Conservation (phyloP, 2,329 filamentous ascomycete species). For the Xylaria polymorpha region DNA sequence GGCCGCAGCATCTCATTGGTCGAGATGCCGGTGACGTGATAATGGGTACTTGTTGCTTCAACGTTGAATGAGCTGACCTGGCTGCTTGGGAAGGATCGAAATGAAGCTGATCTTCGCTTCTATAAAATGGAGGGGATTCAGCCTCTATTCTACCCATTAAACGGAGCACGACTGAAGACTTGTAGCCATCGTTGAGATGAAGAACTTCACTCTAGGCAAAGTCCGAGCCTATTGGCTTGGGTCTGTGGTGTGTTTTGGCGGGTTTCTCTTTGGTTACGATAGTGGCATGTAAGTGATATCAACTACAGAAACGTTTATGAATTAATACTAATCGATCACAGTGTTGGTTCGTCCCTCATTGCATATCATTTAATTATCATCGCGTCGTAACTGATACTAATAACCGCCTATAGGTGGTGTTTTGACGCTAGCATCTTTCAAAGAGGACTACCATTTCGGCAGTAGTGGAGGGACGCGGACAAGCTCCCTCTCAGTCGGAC, state of each 20-base stretch:
- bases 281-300: slow-evolving; percentile 52
- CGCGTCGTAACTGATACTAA: slow-evolving; percentile 21
- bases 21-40: slow-evolving; percentile 33
- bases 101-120: slow-evolving; percentile 19
- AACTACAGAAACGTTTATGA: neutral
- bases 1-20: slow-evolving; percentile 18
- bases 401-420: slow-evolving; percentile 46
- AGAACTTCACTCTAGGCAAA: slow-evolving; percentile 50
- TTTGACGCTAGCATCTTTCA: slow-evolving; percentile 48
- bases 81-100: slow-evolving; percentile 16
- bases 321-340: slow-evolving; percentile 36
- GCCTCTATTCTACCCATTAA: slow-evolving; percentile 33
- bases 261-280: slow-evolving; percentile 60
- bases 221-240: slow-evolving; percentile 64
- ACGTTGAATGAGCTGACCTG: slow-evolving; percentile 10
- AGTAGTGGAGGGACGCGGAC: slow-evolving; percentile 43
- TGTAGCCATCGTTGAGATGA: slow-evolving; percentile 39
- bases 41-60: slow-evolving; percentile 24
- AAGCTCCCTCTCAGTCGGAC: slow-evolving; percentile 49
- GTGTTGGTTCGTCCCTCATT: slow-evolving; percentile 43
- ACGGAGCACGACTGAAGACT: slow-evolving; percentile 23
- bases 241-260: slow-evolving; percentile 62
- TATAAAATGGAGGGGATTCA: slow-evolving; percentile 39
- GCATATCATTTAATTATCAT: neutral
- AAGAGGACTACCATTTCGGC: slow-evolving; percentile 48